A percentile compares a stretch with the other conserved stretches of the same genome.
These are phyloP conservation scores for Colletotrichum falcatum DNA, from an alignment of 2,329 filamentous ascomycete genomes.

Conservation along the genomic window DNA sequence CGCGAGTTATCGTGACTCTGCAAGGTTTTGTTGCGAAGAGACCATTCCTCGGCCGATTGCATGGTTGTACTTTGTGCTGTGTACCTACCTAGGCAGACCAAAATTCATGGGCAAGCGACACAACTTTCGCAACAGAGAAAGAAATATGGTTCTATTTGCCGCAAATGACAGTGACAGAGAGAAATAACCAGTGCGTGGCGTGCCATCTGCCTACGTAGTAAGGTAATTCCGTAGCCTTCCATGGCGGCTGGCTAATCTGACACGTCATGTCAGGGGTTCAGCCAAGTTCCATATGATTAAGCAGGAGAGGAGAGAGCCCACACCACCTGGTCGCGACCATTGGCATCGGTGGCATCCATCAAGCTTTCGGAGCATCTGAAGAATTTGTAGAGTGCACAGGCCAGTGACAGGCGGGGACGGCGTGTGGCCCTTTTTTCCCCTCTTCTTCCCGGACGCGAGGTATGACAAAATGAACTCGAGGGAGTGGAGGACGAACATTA, in stretches of 20 bases:
- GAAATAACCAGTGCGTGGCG: not conserved
- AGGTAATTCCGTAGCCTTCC: not conserved
- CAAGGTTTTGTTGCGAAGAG: not conserved
- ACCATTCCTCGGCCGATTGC: slow-evolving; percentile 1
- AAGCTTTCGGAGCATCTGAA: not conserved
- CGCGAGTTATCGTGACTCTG: too few relatives aligned
- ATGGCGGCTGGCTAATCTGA: slow-evolving; percentile 14
- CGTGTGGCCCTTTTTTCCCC: not conserved
- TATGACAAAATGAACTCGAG: not conserved
- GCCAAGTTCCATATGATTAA: not conserved
- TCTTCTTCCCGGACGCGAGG: not conserved
- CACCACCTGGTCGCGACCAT: not conserved
- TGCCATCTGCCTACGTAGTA: not conserved
- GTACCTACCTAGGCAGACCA: too few relatives aligned
- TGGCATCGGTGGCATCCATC: not conserved
- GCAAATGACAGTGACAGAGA: not conserved
- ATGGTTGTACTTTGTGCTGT: not conserved
- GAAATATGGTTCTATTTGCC: not conserved
- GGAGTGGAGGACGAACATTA: not conserved
- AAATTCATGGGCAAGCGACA: not conserved
- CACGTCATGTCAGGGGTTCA: slow-evolving; percentile 28
- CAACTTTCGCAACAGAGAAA: not conserved
- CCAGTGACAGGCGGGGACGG: not conserved
- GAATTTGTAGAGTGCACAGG: slow-evolving; percentile 24
- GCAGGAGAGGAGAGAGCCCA: not conserved